Conservation (phyloP, 306 rosid species). For the Fragaria vesca region DNA sequence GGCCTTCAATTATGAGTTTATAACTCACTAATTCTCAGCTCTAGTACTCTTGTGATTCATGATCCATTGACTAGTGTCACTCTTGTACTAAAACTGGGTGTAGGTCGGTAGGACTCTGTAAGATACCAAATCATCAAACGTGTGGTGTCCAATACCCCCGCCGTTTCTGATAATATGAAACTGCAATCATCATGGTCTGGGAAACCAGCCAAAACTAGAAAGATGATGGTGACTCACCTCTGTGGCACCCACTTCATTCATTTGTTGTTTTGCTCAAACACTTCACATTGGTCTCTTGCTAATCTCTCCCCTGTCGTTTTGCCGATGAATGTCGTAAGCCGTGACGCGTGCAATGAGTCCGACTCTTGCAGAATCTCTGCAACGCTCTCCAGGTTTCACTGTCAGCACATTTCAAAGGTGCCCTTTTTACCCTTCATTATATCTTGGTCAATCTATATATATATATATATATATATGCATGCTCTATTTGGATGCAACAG, state of each 20-base stretch:
- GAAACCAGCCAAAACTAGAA: background rate
- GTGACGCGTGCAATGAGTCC: conserved; percentile 23
- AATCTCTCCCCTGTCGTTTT: background rate
- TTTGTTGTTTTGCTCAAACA: background rate
- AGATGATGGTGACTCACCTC: background rate
- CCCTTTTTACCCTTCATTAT: background rate
- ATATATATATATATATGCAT: background rate
- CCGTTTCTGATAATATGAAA: background rate
- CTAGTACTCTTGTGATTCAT: background rate
- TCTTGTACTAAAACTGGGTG: background rate
- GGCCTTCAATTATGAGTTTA: background rate
- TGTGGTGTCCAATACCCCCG: background rate
- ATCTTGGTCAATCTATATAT: background rate
- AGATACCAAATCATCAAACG: background rate
- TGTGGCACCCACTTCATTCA: background rate
- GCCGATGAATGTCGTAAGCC: conserved; percentile 20
- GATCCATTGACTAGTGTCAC: background rate
- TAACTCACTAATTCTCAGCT: background rate
- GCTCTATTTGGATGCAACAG: conserved; percentile 4
- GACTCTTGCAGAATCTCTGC: background rate
- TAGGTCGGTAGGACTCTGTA: too few relatives aligned
- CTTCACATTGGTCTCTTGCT: background rate
- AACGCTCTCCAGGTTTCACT: background rate
- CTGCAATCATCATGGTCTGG: background rate
- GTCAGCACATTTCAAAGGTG: conserved; percentile 1